Conservation (phyloP, 2,329 filamentous ascomycete species). For the Xylariomycetidae sp. region DNA sequence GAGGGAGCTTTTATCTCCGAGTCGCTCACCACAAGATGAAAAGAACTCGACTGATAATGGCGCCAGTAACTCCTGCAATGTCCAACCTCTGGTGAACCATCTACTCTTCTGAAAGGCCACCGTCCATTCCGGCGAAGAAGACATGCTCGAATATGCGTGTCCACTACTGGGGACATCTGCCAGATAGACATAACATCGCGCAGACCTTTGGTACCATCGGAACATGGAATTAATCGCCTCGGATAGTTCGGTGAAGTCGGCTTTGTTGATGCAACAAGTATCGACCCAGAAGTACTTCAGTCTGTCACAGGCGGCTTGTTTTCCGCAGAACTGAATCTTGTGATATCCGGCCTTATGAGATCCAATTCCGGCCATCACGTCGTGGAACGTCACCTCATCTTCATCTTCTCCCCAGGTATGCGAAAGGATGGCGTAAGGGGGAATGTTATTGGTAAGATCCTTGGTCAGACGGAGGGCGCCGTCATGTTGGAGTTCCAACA, state of each 20-base stretch:
- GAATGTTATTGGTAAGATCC: conserved; percentile 5
- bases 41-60: no score
- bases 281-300: conserved; percentile 12
- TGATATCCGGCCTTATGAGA: conserved; percentile 2
- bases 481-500: not conserved
- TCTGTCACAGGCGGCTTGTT: conserved; percentile 6
- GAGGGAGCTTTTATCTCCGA: no score
- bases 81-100: no score
- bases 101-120: no score
- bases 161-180: no score
- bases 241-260: conserved; percentile 7
- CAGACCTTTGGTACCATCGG: conserved; percentile 12
- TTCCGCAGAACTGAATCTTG: conserved; percentile 11
- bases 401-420: conserved; percentile 15
- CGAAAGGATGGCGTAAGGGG: conserved; percentile 16
- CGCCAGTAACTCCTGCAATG: no score
- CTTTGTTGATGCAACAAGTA: conserved; percentile 16
- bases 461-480: conserved; percentile 2
- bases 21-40: no score
- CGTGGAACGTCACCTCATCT: conserved; percentile 12
- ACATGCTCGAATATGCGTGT: no score
- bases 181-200: conserved; percentile 14
- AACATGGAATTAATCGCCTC: conserved; percentile 16
- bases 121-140: no score
- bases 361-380: conserved; percentile 5